Conservation (phyloP, 116 monocot species). For the Cymodocea nodosa region DNA sequence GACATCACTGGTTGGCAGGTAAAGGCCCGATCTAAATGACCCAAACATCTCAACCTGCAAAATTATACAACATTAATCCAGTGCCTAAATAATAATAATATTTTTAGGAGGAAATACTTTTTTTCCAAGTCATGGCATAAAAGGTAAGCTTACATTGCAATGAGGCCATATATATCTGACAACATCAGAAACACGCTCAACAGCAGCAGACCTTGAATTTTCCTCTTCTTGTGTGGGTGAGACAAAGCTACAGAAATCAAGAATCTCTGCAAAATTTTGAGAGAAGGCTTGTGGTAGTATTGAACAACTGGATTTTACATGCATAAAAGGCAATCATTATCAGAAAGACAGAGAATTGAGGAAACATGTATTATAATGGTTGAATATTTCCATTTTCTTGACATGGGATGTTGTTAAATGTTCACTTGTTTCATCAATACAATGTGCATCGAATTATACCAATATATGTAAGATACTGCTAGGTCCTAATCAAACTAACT, state of each 20-base stretch:
- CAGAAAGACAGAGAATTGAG: neutral
- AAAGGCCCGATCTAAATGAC: slow-evolving; percentile 85
- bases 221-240: slow-evolving; percentile 85
- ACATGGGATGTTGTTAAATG: too few species aligned
- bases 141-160: slow-evolving; percentile 26
- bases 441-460: too few species aligned
- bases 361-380: neutral
- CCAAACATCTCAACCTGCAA: slow-evolving; percentile 87
- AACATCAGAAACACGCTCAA: slow-evolving; percentile 53
- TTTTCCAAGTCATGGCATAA: neutral
- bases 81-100: slow-evolving; percentile 1
- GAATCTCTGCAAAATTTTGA: slow-evolving; percentile 48
- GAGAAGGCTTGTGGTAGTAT: neutral
- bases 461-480: too few species aligned
- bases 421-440: too few species aligned
- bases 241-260: slow-evolving; percentile 79
- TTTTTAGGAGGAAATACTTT: neutral
- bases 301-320: too few species aligned
- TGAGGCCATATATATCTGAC: slow-evolving; percentile 97
- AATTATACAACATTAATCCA: neutral
- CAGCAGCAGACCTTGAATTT: slow-evolving; percentile 50
- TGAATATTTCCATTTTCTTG: too few species aligned
- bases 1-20: slow-evolving; percentile 85
- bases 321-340: too few species aligned
- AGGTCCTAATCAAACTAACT: too few species aligned